Evolutionary conservation across 768 basidiomycete genomes (phyloP).

Genomic region (Trametes cinnabarina): DNA sequence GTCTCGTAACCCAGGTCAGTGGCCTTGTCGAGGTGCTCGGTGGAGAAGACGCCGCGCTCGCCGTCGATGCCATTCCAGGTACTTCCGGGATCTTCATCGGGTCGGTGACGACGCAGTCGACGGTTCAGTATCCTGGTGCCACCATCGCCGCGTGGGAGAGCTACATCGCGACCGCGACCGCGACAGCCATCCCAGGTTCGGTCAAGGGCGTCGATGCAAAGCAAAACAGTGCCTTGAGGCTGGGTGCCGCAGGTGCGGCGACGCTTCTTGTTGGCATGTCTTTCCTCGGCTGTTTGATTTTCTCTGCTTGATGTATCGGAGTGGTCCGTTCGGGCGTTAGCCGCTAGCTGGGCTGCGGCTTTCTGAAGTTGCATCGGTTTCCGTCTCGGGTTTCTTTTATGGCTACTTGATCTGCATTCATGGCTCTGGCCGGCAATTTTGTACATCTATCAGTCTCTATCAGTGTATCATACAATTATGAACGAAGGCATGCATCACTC

Average conservation of each 20-base stretch:
- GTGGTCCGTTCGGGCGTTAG: too few species aligned
- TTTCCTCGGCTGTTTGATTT: background rate
- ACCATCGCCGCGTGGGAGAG: constrained; percentile 34
- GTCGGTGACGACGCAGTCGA: constrained; percentile 30
- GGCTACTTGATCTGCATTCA: too few species aligned
- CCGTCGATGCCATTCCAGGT: constrained; percentile 49
- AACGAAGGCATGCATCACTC: too few species aligned
- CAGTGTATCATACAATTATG: too few species aligned
- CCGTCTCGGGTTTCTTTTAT: too few species aligned
- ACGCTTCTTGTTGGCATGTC: background rate
- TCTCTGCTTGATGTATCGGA: background rate
- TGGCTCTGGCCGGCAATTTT: too few species aligned
- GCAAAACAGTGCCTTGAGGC: background rate
- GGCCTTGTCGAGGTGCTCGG: constrained; percentile 39
- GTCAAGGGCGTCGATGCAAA: background rate
- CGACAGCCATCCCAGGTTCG: background rate
- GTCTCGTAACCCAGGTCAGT: constrained; percentile 43
- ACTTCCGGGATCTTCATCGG: constrained; percentile 57
- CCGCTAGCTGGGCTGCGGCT: too few species aligned
- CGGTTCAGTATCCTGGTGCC: constrained; percentile 27
- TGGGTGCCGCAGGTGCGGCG: background rate
- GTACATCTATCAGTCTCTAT: too few species aligned
- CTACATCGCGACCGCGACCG: constrained; percentile 29
- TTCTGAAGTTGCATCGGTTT: too few species aligned
- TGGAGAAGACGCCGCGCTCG: constrained; percentile 49